Evolutionary conservation across 164 flowering plant genomes (phyloP).

Genomic region (Macadamia integrifolia): DNA sequence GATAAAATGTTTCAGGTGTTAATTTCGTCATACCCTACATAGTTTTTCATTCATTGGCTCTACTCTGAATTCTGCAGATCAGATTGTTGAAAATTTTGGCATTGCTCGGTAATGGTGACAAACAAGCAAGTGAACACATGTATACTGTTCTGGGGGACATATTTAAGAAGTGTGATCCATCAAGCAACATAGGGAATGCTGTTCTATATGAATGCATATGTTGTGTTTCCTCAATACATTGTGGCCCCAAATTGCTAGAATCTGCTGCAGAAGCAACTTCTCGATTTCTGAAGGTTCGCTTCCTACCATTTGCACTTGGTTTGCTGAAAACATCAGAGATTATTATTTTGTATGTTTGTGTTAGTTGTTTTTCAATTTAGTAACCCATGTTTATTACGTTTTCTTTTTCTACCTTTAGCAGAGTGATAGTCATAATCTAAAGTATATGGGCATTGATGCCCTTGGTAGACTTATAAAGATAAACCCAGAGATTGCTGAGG

Average conservation of each 20-base stretch:
- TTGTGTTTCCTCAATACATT: constrained; percentile 80
- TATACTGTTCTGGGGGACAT: constrained; percentile 82
- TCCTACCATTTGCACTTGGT: constrained; percentile 1
- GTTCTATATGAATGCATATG: constrained; percentile 88
- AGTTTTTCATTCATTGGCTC: constrained; percentile 2
- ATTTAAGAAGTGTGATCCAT: constrained; percentile 76
- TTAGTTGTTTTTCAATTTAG: not conserved
- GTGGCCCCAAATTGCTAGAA: constrained; percentile 75
- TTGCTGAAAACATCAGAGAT: not conserved
- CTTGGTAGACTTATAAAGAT: constrained; percentile 82
- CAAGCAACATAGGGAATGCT: constrained; percentile 94
- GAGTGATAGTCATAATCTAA: constrained; percentile 94
- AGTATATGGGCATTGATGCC: constrained; percentile 97
- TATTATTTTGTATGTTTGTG: not conserved
- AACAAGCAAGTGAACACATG: constrained; percentile 87
- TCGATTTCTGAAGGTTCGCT: constrained; percentile 77
- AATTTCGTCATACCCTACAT: not conserved
- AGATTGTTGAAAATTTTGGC: constrained; percentile 84
- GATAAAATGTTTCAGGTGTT: not conserved
- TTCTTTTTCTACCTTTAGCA: constrained; percentile 23
- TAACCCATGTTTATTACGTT: not conserved
- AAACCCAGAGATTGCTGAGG: constrained; percentile 95
- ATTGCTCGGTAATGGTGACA: constrained; percentile 83
- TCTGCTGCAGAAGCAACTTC: constrained; percentile 92
- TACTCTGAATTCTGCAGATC: constrained; percentile 48